Conservation (phyloP, 257 asterid genomes). For the Scutellaria barbata region DNA sequence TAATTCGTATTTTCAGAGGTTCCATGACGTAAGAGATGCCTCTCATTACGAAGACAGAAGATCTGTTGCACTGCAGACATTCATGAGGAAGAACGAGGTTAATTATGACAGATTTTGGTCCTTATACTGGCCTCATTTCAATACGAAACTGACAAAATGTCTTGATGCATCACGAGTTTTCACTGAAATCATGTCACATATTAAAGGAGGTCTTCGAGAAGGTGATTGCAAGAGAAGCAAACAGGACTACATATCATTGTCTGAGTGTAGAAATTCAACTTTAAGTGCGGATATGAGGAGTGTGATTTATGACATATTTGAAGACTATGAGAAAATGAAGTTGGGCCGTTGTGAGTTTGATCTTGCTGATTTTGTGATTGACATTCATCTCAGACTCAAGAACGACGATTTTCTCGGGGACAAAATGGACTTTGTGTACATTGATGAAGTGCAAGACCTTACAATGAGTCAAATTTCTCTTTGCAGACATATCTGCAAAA, state of each 20-base stretch:
- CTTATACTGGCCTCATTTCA: conserved; percentile 69
- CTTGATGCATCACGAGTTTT: conserved; percentile 62
- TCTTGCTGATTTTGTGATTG: conserved; percentile 65
- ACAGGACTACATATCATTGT: conserved; percentile 47
- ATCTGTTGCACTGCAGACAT: conserved; percentile 53
- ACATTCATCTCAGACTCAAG: conserved; percentile 57
- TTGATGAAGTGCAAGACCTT: conserved; percentile 80
- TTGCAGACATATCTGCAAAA: conserved; percentile 58
- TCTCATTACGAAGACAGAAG: conserved; percentile 36
- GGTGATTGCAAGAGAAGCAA: conserved; percentile 50
- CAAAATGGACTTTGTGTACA: conserved; percentile 72
- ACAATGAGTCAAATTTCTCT: conserved; percentile 65
- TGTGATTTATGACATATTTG: conserved; percentile 53
- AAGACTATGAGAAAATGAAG: conserved; percentile 68
- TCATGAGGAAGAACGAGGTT: conserved; percentile 61
- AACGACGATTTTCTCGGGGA: conserved; percentile 46
- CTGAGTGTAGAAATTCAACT: conserved; percentile 52
- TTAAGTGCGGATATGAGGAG: conserved; percentile 43
- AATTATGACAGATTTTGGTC: conserved; percentile 54
- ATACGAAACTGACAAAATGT: conserved; percentile 42
- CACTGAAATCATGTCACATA: conserved; percentile 67
- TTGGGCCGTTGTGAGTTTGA: conserved; percentile 58
- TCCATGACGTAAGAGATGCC: conserved; percentile 35
- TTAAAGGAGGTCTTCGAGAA: conserved; percentile 58
- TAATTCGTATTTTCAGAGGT: conserved; percentile 61